Evolutionary conservation across 495 filamentous ascomycete genomes (phyloP).

Genomic region (Barbatosphaeria neglecta): DNA sequence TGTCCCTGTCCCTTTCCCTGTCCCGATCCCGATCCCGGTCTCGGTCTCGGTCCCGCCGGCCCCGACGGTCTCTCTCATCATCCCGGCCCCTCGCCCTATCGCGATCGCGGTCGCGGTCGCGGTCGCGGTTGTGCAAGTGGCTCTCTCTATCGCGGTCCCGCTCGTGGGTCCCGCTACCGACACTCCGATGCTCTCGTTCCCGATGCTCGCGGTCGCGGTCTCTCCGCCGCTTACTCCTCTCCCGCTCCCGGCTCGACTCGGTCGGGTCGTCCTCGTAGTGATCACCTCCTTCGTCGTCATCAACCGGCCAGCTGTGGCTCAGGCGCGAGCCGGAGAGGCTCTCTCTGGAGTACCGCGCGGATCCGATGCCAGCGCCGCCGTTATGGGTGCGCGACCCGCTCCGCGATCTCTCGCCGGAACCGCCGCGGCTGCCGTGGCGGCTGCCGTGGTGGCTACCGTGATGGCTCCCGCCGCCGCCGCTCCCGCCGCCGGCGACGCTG

Average conservation of each 20-base stretch:
- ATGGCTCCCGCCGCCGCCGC: neutral
- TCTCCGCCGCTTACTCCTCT: neutral
- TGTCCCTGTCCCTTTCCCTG: neutral
- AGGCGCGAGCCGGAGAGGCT: neutral
- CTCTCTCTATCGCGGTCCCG: neutral
- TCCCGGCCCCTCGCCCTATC: neutral
- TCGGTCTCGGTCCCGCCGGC: slow-evolving; percentile 15
- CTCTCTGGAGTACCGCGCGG: neutral
- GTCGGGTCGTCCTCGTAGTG: neutral
- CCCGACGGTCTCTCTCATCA: slow-evolving; percentile 2
- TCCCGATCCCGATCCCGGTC: slow-evolving; percentile 16
- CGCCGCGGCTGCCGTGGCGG: neutral
- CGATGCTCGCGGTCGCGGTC: neutral
- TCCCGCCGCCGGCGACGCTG: neutral
- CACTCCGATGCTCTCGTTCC: neutral
- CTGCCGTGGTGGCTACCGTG: too few species aligned
- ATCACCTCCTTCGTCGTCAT: neutral
- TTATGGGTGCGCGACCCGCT: neutral
- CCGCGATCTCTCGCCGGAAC: neutral
- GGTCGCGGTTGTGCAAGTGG: neutral
- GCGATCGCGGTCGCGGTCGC: neutral
- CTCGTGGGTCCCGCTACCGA: neutral
- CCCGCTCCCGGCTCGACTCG: neutral
- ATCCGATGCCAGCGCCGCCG: neutral
- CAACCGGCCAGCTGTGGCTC: neutral